Base-by-base conservation (phyloP, 352 stramenopile genomes). In the Globisporangium polare region DNA sequence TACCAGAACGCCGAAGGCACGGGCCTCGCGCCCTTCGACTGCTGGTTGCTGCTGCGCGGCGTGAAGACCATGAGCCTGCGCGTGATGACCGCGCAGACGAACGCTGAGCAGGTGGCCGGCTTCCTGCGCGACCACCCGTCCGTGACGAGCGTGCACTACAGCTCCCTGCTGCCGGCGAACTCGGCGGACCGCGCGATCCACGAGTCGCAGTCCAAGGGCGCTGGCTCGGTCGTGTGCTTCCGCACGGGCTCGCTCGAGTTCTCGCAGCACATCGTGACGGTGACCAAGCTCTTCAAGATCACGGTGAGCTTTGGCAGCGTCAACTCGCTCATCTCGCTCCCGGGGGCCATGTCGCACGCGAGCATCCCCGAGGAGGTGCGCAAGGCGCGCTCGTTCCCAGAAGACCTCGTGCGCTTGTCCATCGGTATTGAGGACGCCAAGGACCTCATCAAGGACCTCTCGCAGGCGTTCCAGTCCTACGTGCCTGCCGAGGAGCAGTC, bases 231-330 rank as follows among this genome's bases (percentile, higher is more conserved):
- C 24, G 80, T 98, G 31, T 95, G 83, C 62, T 98, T 98, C 74
- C 83, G 79, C 39, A 96, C 89, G 2, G 90, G 88, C 12, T 90
- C 80, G 58, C 72, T 97, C 18, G 85, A 77, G 18, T 79, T 96
- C 50, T 96, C 88, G 57, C 88, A 96, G 69, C 89, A 97, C 72
- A 69, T 97, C 37, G 88, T 98, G 53, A 89, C 84, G 13, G 77
- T 86, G 31, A 97, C 92, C n/a, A 97, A 97, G 75, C 78, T 98
- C 2, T 97, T 97, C 72, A 97, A 97, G 75, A 97, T 97, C 72
- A 98, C 91, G 6, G 85, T 92, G 56, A 97, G 84, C 73, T 97
- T 98, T 62, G 93, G 93, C 53, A 93, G 83, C 54, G 90, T 97
- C 27, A 96, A 98, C 73, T 97, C 89, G 63, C 71, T 98, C 17